Evolutionary conservation across 148 eudicot genomes (phyloP), one percentile per base, ranked within the genome.

Genomic region (Spergularia bocconei): DNA sequence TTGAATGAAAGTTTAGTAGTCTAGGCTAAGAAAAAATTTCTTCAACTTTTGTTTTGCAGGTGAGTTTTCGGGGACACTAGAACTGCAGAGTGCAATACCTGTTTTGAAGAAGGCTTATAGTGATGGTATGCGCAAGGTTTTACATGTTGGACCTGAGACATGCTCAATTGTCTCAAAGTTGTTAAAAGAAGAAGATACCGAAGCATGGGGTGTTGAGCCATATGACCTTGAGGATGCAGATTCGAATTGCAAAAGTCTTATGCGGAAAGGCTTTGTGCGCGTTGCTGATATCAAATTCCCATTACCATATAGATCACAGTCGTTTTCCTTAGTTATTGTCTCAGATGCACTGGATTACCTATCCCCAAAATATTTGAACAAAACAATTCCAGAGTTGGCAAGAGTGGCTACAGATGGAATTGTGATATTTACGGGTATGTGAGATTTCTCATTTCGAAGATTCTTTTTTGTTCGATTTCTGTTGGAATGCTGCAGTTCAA

Each of bases 191-290:
- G 92, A 88, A 72, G 96, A 86, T 74, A 89, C 87, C 20, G 98
- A 91, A 86, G 96, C 93, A 67, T 94, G 98, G 98, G 98, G 98
- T n/a, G 83, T 94, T 48, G 96, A 94, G 72, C 98, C 98, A 17
- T 94, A 94, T 81, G 97, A 94, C 57, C 77, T 94, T 52, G 98
- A 94, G 71, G 99, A 92, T 67, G 82, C 81, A 47, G 96, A 88
- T 88, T 75, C 76, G 55, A 87, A 67, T 79, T 95, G 99, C 87
- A 90, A 83, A 80, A 80, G 81, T 82, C 97, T 95, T 59, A 90
- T 95, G 73, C 88, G 79, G 53, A 91, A 86, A 85, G 99, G 94
- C 82, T 78, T 95, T 77, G 97, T 95, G 25, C 93, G 97, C 57
- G 91, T 88, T 74, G 93, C 97, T 77, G 98, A 94, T 84, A 88